phyloP scores from a whole-genome alignment of 2,329 filamentous ascomycete genomes.

The Penicillium psychrosexuale region DNA sequence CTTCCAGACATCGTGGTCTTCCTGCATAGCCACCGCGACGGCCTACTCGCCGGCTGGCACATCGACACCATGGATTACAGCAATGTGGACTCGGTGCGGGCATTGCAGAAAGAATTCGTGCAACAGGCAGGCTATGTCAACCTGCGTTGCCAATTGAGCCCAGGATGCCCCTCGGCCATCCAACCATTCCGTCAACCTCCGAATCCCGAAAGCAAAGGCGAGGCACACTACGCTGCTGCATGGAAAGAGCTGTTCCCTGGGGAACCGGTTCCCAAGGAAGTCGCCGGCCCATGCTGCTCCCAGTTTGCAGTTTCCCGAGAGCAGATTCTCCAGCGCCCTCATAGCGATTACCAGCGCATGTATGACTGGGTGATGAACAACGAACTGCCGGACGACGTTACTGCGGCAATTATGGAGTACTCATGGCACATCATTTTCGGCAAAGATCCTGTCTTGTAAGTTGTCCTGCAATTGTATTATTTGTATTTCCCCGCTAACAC shows the following conservation, averaged over 20 bases:
- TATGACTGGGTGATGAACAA: slow-evolving; percentile 58
- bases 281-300: slow-evolving; percentile 59
- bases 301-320: slow-evolving; percentile 60
- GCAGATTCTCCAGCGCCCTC: slow-evolving; percentile 47
- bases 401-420: slow-evolving; percentile 60
- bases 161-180: slow-evolving; percentile 34
- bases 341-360: slow-evolving; percentile 53
- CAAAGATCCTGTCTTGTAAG: slow-evolving; percentile 37
- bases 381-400: slow-evolving; percentile 51
- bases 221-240: slow-evolving; percentile 32
- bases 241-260: slow-evolving; percentile 25
- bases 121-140: slow-evolving; percentile 56
- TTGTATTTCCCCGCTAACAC: slow-evolving; percentile 3
- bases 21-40: slow-evolving; percentile 55
- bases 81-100: slow-evolving; percentile 50
- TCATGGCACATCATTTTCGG: slow-evolving; percentile 59
- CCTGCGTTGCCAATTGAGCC: slow-evolving; percentile 49
- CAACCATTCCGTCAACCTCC: slow-evolving; percentile 24
- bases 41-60: slow-evolving; percentile 50
- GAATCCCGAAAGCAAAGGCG: slow-evolving; percentile 23
- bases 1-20: slow-evolving; percentile 55
- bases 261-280: slow-evolving; percentile 43
- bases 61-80: slow-evolving; percentile 57
- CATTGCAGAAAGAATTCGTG: slow-evolving; percentile 51
- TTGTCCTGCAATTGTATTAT: neutral